Evolutionary conservation across 1,284 basidiomycete species (phyloP).

Genomic region (Phellinidium pouzarii): DNA sequence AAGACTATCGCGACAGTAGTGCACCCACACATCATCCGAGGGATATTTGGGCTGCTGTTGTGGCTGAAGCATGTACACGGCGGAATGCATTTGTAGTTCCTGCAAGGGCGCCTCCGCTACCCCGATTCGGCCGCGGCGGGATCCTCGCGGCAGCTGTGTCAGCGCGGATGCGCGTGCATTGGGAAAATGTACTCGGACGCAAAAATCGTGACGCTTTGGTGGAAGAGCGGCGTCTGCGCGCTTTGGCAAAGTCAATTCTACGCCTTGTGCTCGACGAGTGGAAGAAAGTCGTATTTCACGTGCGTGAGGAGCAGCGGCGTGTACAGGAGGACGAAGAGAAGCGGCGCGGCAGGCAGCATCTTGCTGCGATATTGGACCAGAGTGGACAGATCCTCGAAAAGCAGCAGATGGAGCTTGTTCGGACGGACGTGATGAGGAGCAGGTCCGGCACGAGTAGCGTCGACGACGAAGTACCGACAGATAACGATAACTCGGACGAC

Average conservation of each 20-base stretch:
- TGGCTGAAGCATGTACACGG: conserved; percentile 23
- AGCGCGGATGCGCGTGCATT: conserved; percentile 43
- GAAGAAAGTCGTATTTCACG: conserved; percentile 83
- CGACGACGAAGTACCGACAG: conserved; percentile 21
- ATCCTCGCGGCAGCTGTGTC: conserved; percentile 4
- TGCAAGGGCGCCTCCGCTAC: conserved; percentile 8
- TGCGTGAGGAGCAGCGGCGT: conserved; percentile 62
- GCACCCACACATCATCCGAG: not conserved
- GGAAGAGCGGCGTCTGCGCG: conserved; percentile 64
- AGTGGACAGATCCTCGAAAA: conserved; percentile 84
- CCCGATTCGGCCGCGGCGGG: conserved; percentile 11
- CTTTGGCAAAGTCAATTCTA: conserved; percentile 64
- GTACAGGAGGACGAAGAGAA: conserved; percentile 58
- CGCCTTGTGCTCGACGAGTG: conserved; percentile 76
- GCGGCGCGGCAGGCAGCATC: conserved; percentile 71
- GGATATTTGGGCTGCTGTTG: conserved; percentile 51
- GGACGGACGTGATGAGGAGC: conserved; percentile 31
- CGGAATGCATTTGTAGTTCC: too few species aligned
- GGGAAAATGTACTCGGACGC: conserved; percentile 56
- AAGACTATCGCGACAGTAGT: not conserved
- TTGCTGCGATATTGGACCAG: conserved; percentile 87
- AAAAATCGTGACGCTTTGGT: conserved; percentile 58
- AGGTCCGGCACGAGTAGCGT: conserved; percentile 16
- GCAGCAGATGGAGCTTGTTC: conserved; percentile 66
- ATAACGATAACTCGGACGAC: conserved; percentile 28